Evolutionary conservation across 139 green algal species (phyloP).

Genomic region (Closterium sp.): DNA sequence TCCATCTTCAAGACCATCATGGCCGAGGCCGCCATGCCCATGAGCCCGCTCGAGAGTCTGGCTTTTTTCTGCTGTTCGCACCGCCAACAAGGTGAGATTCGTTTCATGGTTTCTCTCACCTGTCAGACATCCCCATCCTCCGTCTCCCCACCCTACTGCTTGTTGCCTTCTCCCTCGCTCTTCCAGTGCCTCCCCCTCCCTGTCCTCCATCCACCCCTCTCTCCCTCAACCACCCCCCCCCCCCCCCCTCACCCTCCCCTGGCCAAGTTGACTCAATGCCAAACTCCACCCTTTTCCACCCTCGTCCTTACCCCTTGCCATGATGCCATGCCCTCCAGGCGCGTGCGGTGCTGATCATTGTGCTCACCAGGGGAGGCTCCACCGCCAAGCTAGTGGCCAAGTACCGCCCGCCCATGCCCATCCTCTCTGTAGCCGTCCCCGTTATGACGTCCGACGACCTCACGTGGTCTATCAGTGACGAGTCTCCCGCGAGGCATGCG

Average conservation of each 20-base stretch:
- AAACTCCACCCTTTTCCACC: neutral
- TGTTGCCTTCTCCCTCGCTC: no score
- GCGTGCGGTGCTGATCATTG: slow-evolving; percentile 70
- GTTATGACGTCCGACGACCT: slow-evolving; percentile 54
- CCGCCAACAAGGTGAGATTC: slow-evolving; percentile 76
- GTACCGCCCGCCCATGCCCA: slow-evolving; percentile 55
- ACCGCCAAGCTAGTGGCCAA: slow-evolving; percentile 60
- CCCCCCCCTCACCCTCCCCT: no score
- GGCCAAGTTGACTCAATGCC: neutral
- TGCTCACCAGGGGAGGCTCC: slow-evolving; percentile 55
- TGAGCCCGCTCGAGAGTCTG: slow-evolving; percentile 91
- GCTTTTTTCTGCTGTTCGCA: slow-evolving; percentile 91
- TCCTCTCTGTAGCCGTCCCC: slow-evolving; percentile 59
- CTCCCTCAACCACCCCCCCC: no score
- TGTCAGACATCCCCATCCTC: no score
- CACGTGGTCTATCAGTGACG: slow-evolving; percentile 10
- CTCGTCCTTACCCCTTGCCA: neutral
- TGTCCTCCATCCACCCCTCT: no score
- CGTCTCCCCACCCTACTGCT: no score
- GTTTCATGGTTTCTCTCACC: no score
- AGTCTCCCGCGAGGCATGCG: slow-evolving; percentile 48
- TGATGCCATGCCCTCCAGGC: slow-evolving; percentile 50
- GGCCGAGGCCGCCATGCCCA: slow-evolving; percentile 76
- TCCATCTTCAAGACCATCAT: slow-evolving; percentile 75
- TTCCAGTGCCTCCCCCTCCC: no score